A percentile compares a stretch with the other conserved stretches of the same genome.
Evolutionary conservation across 2,329 filamentous ascomycete species (phyloP).

Genomic region (Sphaerulina musiva): DNA sequence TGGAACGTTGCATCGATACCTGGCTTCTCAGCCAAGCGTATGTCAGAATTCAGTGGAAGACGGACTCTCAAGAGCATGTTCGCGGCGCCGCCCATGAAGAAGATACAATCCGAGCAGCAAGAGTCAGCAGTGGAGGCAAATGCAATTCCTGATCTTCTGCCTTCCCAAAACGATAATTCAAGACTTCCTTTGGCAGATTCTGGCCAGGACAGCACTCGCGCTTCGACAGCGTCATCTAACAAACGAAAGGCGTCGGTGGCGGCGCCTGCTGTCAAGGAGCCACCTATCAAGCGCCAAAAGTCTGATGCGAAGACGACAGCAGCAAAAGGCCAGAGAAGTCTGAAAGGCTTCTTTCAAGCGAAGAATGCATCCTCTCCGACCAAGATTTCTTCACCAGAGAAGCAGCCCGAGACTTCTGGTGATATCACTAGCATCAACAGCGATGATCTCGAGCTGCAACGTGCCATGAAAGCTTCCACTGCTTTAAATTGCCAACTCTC

Average conservation of each 20-base stretch:
- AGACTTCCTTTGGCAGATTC: not conserved
- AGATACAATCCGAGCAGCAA: constrained; percentile 24
- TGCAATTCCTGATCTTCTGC: not conserved
- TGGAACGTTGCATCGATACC: constrained; percentile 63
- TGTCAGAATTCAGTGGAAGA: constrained; percentile 81
- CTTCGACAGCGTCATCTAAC: not conserved
- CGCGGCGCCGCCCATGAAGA: constrained; percentile 43
- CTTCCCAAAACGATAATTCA: not conserved
- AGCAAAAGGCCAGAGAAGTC: constrained; percentile 52
- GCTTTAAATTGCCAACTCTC: not conserved
- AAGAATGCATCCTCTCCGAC: constrained; percentile 34
- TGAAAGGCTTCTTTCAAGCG: constrained; percentile 75
- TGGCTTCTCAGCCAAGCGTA: constrained; percentile 70
- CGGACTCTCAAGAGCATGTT: constrained; percentile 94
- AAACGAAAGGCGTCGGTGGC: constrained; percentile 34
- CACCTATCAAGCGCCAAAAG: constrained; percentile 48
- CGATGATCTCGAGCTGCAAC: not conserved
- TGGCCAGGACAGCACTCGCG: not conserved
- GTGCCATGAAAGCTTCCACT: not conserved
- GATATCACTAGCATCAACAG: not conserved
- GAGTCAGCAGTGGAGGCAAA: not conserved
- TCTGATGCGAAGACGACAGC: constrained; percentile 31
- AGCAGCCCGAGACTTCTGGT: not conserved
- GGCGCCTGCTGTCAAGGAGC: constrained; percentile 21
- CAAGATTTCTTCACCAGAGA: not conserved